Evolutionary conservation across 2,329 filamentous ascomycete genomes (phyloP).

Genomic region (Aspergillus terreus): DNA sequence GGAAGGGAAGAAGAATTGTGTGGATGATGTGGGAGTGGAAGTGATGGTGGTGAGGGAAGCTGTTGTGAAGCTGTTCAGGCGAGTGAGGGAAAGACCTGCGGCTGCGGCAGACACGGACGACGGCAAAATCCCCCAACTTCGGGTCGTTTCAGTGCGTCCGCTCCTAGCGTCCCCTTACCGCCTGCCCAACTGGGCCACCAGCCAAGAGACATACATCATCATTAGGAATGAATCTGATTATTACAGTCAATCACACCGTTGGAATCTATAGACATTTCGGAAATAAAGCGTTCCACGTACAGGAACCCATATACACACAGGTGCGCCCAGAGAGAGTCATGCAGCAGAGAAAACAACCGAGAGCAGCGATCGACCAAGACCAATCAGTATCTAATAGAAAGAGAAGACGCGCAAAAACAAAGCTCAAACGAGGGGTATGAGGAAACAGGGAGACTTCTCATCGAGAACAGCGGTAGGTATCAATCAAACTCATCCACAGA

Average conservation of each 20-base stretch:
- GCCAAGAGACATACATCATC: background rate
- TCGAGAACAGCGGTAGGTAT: conserved; percentile 13
- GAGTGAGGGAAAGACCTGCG: conserved; percentile 4
- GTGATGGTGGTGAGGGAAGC: conserved; percentile 1
- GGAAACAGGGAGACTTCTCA: conserved; percentile 14
- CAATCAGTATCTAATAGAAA: conserved; percentile 1
- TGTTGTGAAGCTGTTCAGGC: conserved; percentile 1
- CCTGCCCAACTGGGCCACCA: conserved; percentile 6
- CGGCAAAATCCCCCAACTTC: conserved; percentile 9
- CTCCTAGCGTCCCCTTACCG: conserved; percentile 11
- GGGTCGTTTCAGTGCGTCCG: conserved; percentile 5
- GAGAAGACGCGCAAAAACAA: conserved; percentile 5
- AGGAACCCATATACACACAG: background rate
- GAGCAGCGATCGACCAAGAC: background rate
- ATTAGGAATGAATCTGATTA: background rate
- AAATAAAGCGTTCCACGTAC: background rate
- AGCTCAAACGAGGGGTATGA: conserved; percentile 16
- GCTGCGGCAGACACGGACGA: background rate
- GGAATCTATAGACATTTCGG: conserved; percentile 2
- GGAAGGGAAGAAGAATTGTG: conserved; percentile 4
- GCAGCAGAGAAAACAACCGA: background rate
- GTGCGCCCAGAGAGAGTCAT: background rate
- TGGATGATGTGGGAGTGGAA: background rate
- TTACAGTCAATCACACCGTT: background rate
- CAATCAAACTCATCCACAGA: conserved; percentile 13